A percentile compares a stretch with the other conserved stretches of the same genome.
phyloP scores from a whole-genome alignment of 345 rosid species.

The Pugionium cornutum region DNA sequence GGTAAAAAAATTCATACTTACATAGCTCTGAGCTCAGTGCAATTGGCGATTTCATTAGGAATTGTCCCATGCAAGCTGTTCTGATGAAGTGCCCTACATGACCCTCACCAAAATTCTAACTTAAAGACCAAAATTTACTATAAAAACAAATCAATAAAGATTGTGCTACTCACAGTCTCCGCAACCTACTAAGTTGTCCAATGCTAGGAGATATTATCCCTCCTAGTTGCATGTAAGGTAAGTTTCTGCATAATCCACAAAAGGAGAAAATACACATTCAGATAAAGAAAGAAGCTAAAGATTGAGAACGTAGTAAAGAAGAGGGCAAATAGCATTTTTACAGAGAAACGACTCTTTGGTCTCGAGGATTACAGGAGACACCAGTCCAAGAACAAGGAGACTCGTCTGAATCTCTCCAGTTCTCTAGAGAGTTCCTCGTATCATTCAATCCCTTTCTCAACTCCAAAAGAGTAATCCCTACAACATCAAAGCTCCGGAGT shows the following conservation, averaged over 20 bases:
- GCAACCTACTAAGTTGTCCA: slow-evolving; percentile 74
- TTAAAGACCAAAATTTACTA: not conserved
- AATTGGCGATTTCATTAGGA: slow-evolving; percentile 75
- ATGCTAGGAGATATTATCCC: slow-evolving; percentile 89
- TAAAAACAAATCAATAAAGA: slow-evolving; percentile 10
- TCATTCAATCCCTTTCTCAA: slow-evolving; percentile 73
- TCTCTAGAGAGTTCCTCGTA: slow-evolving; percentile 58
- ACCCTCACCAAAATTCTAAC: not conserved
- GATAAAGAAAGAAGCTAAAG: slow-evolving; percentile 3
- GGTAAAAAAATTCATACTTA: slow-evolving; percentile 43
- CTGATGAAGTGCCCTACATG: slow-evolving; percentile 79
- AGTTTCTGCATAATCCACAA: slow-evolving; percentile 56
- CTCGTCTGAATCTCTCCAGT: slow-evolving; percentile 75
- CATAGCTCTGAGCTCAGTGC: slow-evolving; percentile 88
- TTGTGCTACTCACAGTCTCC: slow-evolving; percentile 71
- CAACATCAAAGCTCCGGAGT: slow-evolving; percentile 13
- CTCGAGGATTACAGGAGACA: slow-evolving; percentile 67
- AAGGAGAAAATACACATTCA: not conserved
- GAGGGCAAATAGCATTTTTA: slow-evolving; percentile 26
- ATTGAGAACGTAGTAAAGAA: slow-evolving; percentile 2
- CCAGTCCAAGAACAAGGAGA: slow-evolving; percentile 96
- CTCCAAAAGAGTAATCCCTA: slow-evolving; percentile 75
- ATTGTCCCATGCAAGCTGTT: slow-evolving; percentile 84
- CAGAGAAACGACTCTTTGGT: slow-evolving; percentile 75
- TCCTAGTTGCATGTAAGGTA: slow-evolving; percentile 86